phyloP scores from a whole-genome alignment of 2,329 filamentous ascomycete genomes.

The Aspergillus latus region DNA sequence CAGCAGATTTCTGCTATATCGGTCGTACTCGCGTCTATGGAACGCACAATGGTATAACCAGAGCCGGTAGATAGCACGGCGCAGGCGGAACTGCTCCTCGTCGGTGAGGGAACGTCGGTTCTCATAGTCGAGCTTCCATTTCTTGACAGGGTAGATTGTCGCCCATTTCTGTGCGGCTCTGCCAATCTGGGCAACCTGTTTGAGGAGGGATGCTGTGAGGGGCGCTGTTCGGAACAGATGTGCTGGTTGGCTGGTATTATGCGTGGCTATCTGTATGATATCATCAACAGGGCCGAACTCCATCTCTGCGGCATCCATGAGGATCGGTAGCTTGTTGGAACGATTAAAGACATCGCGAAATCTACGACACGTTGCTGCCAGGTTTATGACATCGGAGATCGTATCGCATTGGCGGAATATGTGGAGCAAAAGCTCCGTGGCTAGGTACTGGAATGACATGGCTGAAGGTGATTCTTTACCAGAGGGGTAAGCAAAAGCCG shows the following conservation, averaged over 20 bases:
- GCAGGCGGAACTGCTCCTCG: conserved; percentile 52
- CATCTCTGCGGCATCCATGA: conserved; percentile 53
- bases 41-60: conserved; percentile 63
- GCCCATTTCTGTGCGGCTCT: conserved; percentile 58
- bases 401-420: conserved; percentile 56
- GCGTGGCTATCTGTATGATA: conserved; percentile 59
- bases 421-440: conserved; percentile 59
- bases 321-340: conserved; percentile 56
- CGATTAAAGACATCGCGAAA: conserved; percentile 54
- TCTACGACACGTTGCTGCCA: conserved; percentile 56
- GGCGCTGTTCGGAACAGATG: conserved; percentile 55
- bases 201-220: conserved; percentile 56
- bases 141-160: conserved; percentile 62
- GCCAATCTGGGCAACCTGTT: conserved; percentile 56
- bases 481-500: background rate
- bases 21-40: conserved; percentile 53
- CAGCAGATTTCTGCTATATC: conserved; percentile 50
- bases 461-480: conserved; percentile 8
- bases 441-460: conserved; percentile 57
- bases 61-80: conserved; percentile 59
- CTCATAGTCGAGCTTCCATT: conserved; percentile 60
- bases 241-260: conserved; percentile 60
- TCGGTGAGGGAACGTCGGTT: conserved; percentile 54
- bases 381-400: conserved; percentile 54
- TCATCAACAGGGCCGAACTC: conserved; percentile 61